Conservation (phyloP, 2,329 filamentous ascomycete species). For the Microcyclospora tardicrescens region DNA sequence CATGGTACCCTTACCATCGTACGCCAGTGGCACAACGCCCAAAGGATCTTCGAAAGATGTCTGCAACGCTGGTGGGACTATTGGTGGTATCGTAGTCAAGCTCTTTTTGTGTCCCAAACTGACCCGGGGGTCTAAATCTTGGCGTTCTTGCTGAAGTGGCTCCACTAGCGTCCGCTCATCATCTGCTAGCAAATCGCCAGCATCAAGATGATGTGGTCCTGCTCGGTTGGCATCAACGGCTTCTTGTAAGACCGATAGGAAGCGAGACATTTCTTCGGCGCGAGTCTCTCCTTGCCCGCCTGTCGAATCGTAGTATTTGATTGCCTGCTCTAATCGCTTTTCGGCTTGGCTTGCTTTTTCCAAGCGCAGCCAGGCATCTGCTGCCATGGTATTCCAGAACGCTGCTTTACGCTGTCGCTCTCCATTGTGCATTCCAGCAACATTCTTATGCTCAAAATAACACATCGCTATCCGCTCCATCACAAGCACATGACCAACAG, state of each 20-base stretch:
- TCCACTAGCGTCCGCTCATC: conserved; percentile 16
- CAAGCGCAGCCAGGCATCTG: conserved; percentile 70
- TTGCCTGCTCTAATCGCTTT: conserved; percentile 59
- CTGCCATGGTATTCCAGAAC: conserved; percentile 73
- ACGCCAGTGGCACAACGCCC: conserved; percentile 17
- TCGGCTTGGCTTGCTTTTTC: conserved; percentile 68
- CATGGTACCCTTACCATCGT: conserved; percentile 7
- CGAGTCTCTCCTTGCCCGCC: conserved; percentile 11
- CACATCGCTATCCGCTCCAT: conserved; percentile 78
- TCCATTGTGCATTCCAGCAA: conserved; percentile 55
- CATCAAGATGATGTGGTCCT: conserved; percentile 23
- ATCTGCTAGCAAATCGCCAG: conserved; percentile 24
- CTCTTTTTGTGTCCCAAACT: conserved; percentile 30
- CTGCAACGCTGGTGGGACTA: conserved; percentile 7
- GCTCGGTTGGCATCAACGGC: conserved; percentile 38
- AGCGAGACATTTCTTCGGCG: conserved; percentile 43
- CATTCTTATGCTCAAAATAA: conserved; percentile 55
- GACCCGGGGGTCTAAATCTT: conserved; percentile 19
- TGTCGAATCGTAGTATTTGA: conserved; percentile 33
- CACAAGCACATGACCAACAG: conserved; percentile 66
- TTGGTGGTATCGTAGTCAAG: conserved; percentile 22
- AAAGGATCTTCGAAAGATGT: conserved; percentile 19
- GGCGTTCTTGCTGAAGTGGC: conserved; percentile 21
- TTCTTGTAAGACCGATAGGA: conserved; percentile 55
- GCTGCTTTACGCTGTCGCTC: conserved; percentile 70